Evolutionary conservation across 2,329 filamentous ascomycete genomes (phyloP), one percentile per base, ranked within the genome.

Genomic region (Colletotrichum plurivorum): DNA sequence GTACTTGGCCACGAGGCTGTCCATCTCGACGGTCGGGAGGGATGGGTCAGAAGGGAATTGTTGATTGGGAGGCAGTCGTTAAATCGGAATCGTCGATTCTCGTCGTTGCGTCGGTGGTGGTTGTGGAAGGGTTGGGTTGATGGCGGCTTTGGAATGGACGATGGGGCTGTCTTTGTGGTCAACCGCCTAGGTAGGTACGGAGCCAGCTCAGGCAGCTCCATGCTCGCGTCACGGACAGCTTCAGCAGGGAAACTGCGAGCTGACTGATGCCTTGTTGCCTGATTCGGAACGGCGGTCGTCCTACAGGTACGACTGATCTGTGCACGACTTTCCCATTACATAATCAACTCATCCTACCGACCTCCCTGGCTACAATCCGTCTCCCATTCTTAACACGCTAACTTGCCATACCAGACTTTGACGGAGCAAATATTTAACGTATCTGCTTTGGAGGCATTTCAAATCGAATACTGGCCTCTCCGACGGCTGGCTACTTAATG

Each of bases 1-100:
- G 89, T 98, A 98, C 82, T 92, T 93, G 75, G 95, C 91, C 76
- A 99, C 94, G 80, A 99, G 90, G 76, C 94, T 89, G 83, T 99
- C 94, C 96, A 99, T 99, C 63, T 76, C 79, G 76, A 60, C 57
- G 64, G 73, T 72, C 31, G 6, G 39, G 25, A 18, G n/a, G 36
- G 39, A 31, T 31, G 16, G 43, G 13, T 45, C 16, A 20, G 27
- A 20, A 41, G 20, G 36, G 6, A n/a, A 36, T 46, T 10, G 36
- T 51, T 57, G 13, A 3, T 15, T 41, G 22, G 22, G 6, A 10
- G 31, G 41, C 54, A 20, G 2, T 27, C 31, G 31, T 10, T 27
- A 41, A 43, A n/a, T 67, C 18, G 9, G 59, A 70, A 27, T 63
- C 18, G 43, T 51, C 53, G 43, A 61, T 51, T 69, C 36, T 64